These are phyloP conservation scores for Chytriomyces hyalinus DNA, from an alignment of 192 early-diverging fungal species.

Conservation along the genomic window DNA sequence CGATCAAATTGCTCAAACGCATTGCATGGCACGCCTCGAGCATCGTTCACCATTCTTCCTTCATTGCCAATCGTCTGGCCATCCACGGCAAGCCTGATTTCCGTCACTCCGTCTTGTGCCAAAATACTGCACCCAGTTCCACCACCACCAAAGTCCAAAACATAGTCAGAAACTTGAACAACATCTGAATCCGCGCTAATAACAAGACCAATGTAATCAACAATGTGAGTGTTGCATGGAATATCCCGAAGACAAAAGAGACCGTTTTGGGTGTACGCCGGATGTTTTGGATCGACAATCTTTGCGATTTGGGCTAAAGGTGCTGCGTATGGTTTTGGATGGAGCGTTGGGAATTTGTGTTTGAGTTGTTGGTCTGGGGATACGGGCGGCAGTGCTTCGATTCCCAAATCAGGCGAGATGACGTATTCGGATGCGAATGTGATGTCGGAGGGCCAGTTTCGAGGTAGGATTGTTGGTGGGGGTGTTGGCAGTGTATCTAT, in stretches of 20 bases:
- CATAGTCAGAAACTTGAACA: constrained; percentile 21
- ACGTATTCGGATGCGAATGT: constrained; percentile 13
- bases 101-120: constrained; percentile 55
- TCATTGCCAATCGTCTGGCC: constrained; percentile 50
- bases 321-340: constrained; percentile 18
- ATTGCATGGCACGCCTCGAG: constrained; percentile 39
- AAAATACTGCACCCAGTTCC: constrained; percentile 9
- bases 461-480: background rate
- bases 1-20: background rate
- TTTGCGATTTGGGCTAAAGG: constrained; percentile 15
- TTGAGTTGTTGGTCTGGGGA: background rate
- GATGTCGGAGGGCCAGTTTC: constrained; percentile 4
- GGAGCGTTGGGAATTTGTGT: background rate
- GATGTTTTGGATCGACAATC: constrained; percentile 31
- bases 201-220: constrained; percentile 28
- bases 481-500: background rate
- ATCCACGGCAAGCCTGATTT: constrained; percentile 38
- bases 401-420: background rate
- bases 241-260: constrained; percentile 23
- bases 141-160: constrained; percentile 28
- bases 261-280: constrained; percentile 23
- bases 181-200: constrained; percentile 10
- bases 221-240: constrained; percentile 15
- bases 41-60: constrained; percentile 58
- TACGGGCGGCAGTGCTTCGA: constrained; percentile 8